Evolutionary conservation across 1,284 basidiomycete genomes (phyloP), one percentile per base, ranked within the genome.

Genomic region (Fistulinella cinereoalba): DNA sequence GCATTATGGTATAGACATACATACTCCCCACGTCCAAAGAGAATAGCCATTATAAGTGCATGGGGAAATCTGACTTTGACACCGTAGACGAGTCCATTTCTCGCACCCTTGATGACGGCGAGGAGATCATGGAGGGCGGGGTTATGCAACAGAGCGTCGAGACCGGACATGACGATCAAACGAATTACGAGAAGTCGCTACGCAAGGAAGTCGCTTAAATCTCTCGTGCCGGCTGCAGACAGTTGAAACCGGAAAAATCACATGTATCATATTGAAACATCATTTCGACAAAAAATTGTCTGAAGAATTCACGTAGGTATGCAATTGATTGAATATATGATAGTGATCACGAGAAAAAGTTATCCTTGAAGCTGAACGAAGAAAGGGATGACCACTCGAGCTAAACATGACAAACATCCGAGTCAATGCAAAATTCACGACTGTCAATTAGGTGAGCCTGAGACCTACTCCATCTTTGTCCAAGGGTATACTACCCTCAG

Each of bases 21-120:
- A 67, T 56, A 92, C 88, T 90, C 82, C 74, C 89, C 90, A 50
- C 87, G 81, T 24, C 88, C 88, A 62, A 99, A 99, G 23, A 99
- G 75, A 51, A 97, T 81, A n/a, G 93, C 88, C 96, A 99, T 99
- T 47, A 99, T 88, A 22, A 99, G 74, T 3, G 97, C 96, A 78
- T 99, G 97, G n/a, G 97, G 97, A 64, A 97, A 97, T 37, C 92
- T 77, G 57, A 98, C 91, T 76, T 98, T 97, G 61, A 88, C 87
- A 41, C 87, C 87, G 55, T 90, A 90, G 7, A 98, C 92, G 49
- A 97, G 77, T 10, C 96, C 96, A 70, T 97, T 98, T 25, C 96
- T 81, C 25, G 92, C 92, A 37, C 94, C 96, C 70, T 99, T 99
- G 62, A 98, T 68, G 58, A 99, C 85, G 19, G 91, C 85, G 38